Percentiles rank a stretch among this genome's conserved stretches.
phyloP scores from a whole-genome alignment of 2,329 filamentous ascomycete species.

The Amauroascus niger region DNA sequence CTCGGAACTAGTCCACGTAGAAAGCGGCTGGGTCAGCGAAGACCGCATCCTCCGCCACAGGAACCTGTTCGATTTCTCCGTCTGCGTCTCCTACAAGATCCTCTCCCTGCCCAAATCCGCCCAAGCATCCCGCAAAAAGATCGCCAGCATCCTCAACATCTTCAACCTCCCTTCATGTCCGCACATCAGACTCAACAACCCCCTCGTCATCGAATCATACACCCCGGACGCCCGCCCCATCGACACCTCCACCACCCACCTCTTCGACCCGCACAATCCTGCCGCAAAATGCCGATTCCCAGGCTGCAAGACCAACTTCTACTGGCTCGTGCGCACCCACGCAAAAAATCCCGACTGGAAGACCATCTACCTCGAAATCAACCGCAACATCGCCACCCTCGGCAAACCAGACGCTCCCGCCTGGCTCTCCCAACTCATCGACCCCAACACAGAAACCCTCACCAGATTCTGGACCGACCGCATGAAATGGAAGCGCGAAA shows the following conservation, averaged over 20 bases:
- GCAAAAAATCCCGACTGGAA: constrained; percentile 6
- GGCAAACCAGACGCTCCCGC: not conserved
- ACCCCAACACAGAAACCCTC: constrained; percentile 1
- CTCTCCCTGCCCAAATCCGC: constrained; percentile 11
- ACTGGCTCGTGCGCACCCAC: constrained; percentile 9
- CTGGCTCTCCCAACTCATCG: constrained; percentile 12
- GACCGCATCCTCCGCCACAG: not conserved
- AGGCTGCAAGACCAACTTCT: constrained; percentile 10
- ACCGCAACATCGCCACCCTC: constrained; percentile 5
- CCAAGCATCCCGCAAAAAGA: constrained; percentile 5
- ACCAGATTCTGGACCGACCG: constrained; percentile 13
- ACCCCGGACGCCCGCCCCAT: not conserved
- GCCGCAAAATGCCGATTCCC: constrained; percentile 10
- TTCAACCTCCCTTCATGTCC: constrained; percentile 15
- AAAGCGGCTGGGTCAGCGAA: not conserved
- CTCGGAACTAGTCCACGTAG: not conserved
- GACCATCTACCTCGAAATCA: constrained; percentile 11
- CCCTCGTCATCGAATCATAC: constrained; percentile 8
- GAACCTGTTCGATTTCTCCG: not conserved
- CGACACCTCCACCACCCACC: not conserved
- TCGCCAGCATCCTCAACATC: constrained; percentile 9
- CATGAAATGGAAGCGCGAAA: constrained; percentile 11
- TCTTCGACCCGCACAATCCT: constrained; percentile 5
- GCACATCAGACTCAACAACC: constrained; percentile 11
- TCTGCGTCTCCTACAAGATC: constrained; percentile 9